phyloP scores from a whole-genome alignment of 371 early-diverging fungal genomes.

The Mortierella sp. region DNA sequence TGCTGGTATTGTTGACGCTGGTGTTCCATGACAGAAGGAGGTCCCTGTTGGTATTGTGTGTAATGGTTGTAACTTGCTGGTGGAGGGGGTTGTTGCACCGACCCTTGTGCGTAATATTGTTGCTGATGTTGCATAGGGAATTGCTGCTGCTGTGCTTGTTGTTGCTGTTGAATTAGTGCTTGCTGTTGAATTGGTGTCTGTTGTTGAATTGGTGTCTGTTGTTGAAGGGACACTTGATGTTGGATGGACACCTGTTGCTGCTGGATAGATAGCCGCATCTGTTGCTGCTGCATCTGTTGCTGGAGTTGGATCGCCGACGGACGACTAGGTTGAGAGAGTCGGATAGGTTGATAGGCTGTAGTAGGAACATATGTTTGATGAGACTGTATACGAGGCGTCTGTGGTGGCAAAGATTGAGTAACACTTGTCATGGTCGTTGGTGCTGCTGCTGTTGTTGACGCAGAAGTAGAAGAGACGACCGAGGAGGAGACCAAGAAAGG shows the following conservation, averaged over 20 bases:
- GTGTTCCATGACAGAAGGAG: neutral
- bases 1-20: constrained; percentile 10
- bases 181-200: too few relatives aligned
- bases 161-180: neutral
- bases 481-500: neutral
- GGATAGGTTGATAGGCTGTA: neutral
- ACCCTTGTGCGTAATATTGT: neutral
- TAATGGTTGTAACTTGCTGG: neutral
- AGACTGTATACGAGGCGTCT: neutral
- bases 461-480: neutral
- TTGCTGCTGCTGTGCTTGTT: neutral
- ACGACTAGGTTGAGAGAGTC: neutral
- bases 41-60: constrained; percentile 6
- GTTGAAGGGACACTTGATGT: neutral
- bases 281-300: neutral
- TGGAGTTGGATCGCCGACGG: neutral
- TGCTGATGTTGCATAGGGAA: neutral
- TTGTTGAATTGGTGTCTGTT: neutral
- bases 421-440: neutral
- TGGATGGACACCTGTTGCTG: neutral
- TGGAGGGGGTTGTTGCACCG: constrained; percentile 11
- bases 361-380: neutral
- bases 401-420: neutral
- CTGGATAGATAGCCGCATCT: neutral
- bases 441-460: neutral